Evolutionary conservation across 2,329 filamentous ascomycete genomes (phyloP).

Genomic region (Lachnellula suecica): DNA sequence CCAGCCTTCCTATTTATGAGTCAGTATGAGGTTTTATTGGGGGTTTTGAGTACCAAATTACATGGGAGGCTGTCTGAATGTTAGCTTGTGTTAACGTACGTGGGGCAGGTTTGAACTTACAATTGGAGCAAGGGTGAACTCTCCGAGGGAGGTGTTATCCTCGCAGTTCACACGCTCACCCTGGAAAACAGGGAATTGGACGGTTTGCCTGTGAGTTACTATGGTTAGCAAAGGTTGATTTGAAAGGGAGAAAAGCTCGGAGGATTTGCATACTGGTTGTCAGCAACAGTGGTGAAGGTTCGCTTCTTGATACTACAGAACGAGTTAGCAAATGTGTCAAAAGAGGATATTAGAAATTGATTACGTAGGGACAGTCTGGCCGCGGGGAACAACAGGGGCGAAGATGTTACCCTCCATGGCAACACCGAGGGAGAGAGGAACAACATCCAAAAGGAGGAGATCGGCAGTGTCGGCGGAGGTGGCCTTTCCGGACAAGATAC

Average conservation of each 20-base stretch:
- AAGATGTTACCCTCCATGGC: constrained; percentile 99
- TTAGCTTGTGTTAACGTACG: not conserved
- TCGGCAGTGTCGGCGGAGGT: constrained; percentile 92
- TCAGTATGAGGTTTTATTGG: not conserved
- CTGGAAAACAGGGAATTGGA: constrained; percentile 92
- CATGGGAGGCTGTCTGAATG: constrained; percentile 48
- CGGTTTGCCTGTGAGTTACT: constrained; percentile 64
- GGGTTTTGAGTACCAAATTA: constrained; percentile 57
- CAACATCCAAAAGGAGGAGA: constrained; percentile 92
- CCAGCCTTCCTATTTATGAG: constrained; percentile 34
- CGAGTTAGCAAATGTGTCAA: not conserved
- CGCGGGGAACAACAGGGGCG: constrained; percentile 84
- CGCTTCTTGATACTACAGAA: constrained; percentile 23
- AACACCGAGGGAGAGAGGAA: constrained; percentile 94
- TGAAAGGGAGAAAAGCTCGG: constrained; percentile 63
- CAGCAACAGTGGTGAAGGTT: constrained; percentile 85
- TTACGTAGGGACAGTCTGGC: constrained; percentile 67
- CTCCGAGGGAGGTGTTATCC: constrained; percentile 96
- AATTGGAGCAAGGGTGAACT: constrained; percentile 92
- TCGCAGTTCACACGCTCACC: constrained; percentile 98
- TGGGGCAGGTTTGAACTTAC: not conserved
- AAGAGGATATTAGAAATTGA: not conserved
- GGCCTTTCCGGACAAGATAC: constrained; percentile 98
- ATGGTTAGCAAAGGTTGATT: constrained; percentile 58
- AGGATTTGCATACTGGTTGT: constrained; percentile 76